Conservation (phyloP, 2,329 filamentous ascomycete species). For the Colletotrichum sp. region DNA sequence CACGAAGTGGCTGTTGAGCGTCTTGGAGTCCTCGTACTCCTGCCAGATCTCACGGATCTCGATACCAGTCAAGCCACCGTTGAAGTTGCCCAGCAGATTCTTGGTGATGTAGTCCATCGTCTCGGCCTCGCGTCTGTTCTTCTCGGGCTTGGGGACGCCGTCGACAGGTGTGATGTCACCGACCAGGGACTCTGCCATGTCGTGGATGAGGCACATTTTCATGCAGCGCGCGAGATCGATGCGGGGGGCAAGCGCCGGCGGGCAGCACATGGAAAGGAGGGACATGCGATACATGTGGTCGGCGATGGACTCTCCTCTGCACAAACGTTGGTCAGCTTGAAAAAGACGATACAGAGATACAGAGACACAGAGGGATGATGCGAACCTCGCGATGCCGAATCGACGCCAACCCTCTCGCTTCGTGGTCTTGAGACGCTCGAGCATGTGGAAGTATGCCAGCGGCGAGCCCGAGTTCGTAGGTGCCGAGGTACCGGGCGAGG, state of each 20-base stretch:
- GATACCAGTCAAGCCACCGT: constrained; percentile 70
- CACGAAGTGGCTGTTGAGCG: constrained; percentile 85
- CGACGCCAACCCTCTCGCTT: constrained; percentile 96
- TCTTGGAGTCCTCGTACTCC: constrained; percentile 91
- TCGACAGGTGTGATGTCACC: constrained; percentile 97
- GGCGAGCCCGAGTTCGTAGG: constrained; percentile 72
- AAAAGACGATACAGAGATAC: background rate
- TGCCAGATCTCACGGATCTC: constrained; percentile 86
- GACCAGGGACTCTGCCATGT: constrained; percentile 95
- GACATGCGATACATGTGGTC: constrained; percentile 99
- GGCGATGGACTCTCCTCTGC: constrained; percentile 84
- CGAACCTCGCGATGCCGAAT: constrained; percentile 73
- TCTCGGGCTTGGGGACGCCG: constrained; percentile 83
- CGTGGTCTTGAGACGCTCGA: constrained; percentile 93
- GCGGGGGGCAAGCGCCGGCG: constrained; percentile 70
- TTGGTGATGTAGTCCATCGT: constrained; percentile 92
- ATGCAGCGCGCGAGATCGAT: constrained; percentile 86
- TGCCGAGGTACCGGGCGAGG: constrained; percentile 41
- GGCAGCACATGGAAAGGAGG: constrained; percentile 91
- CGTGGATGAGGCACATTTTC: constrained; percentile 94
- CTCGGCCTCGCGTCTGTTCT: constrained; percentile 82
- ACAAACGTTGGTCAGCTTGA: background rate
- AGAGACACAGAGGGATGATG: background rate
- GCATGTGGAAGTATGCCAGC: constrained; percentile 90
- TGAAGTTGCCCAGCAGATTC: constrained; percentile 74